Percentiles rank a stretch among this genome's conserved stretches.
Evolutionary conservation across 2,329 filamentous ascomycete genomes (phyloP).

Genomic region (Cryphonectria naterciae): DNA sequence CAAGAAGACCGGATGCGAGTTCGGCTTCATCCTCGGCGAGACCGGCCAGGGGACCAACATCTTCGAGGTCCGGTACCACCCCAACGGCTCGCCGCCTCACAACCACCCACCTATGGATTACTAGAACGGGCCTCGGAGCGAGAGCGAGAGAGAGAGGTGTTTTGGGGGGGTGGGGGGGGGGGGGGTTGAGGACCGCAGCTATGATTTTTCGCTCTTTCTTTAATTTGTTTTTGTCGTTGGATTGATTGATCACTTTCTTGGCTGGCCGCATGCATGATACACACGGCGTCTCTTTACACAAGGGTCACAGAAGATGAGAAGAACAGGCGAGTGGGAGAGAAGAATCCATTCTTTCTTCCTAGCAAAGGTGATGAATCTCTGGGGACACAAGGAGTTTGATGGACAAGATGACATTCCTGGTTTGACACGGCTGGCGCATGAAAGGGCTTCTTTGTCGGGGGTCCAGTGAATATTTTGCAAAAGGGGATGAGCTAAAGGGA

Average conservation of each 20-base stretch:
- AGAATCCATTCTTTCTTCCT: neutral
- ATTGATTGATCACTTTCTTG: neutral
- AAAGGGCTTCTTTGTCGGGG: neutral
- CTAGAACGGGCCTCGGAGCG: neutral
- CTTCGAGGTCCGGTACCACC: slow-evolving; percentile 30
- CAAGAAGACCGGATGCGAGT: slow-evolving; percentile 31
- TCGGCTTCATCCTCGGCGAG: slow-evolving; percentile 30
- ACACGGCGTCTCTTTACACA: neutral
- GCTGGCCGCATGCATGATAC: neutral
- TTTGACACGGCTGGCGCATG: neutral
- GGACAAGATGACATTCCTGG: neutral
- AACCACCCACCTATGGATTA: slow-evolving; percentile 29
- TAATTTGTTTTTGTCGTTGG: neutral
- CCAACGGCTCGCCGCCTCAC: slow-evolving; percentile 28
- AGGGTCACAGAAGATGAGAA: too few species aligned
- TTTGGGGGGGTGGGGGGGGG: too few species aligned
- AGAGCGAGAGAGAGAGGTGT: neutral
- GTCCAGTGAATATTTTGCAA: neutral
- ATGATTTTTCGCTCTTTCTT: too few species aligned
- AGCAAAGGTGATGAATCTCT: too few species aligned
- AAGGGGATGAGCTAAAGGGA: neutral
- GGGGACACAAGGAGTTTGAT: neutral
- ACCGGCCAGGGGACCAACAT: slow-evolving; percentile 29
- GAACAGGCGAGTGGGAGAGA: too few species aligned
- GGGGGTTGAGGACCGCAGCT: neutral